phyloP scores from a whole-genome alignment of 176 grass and related monocot species.

The Triticum turgidum region DNA sequence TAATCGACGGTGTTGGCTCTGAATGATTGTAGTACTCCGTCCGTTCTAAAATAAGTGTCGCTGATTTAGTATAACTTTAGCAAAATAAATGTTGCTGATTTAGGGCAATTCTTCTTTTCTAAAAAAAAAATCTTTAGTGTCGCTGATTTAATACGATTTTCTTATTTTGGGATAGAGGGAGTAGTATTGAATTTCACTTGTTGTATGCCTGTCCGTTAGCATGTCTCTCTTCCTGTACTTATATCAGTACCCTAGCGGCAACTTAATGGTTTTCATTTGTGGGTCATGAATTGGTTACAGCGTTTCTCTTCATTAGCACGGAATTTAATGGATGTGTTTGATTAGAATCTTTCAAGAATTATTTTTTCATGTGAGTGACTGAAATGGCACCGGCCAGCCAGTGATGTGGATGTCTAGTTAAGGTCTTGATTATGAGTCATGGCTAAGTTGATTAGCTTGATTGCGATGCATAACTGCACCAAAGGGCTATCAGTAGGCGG shows the following conservation, averaged over 20 bases:
- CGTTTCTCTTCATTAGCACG: neutral
- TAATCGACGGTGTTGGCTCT: neutral
- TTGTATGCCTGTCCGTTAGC: neutral
- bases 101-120: too few species aligned
- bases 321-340: neutral
- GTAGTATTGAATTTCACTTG: neutral
- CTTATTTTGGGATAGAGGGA: too few species aligned
- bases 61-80: too few species aligned
- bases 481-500: neutral
- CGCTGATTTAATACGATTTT: too few species aligned
- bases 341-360: neutral
- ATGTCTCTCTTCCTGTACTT: neutral
- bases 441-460: conserved; percentile 13
- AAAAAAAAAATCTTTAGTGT: too few species aligned
- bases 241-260: neutral
- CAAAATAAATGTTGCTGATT: too few species aligned
- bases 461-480: neutral
- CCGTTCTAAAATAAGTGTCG: too few species aligned
- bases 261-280: neutral
- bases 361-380: neutral
- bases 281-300: neutral
- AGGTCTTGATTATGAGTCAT: neutral
- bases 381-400: neutral
- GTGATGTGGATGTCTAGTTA: neutral
- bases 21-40: neutral